These are phyloP conservation scores for Draba incana DNA, from an alignment of 345 rosid genomes.

Conservation along the genomic window DNA sequence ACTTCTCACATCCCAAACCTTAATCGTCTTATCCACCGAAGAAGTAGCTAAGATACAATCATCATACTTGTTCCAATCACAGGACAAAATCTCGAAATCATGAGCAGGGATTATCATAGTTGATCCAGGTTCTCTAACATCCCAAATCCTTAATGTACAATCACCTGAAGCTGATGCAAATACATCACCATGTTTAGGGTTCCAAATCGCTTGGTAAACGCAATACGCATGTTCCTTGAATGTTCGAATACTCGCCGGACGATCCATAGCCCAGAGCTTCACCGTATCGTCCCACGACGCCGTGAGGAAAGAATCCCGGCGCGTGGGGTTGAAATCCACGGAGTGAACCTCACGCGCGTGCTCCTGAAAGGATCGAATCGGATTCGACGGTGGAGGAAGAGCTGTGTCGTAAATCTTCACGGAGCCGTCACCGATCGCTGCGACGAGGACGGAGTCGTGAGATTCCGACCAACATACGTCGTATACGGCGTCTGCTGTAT, in stretches of 20 bases:
- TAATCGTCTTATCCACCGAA: slow-evolving; percentile 76
- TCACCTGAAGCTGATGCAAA: slow-evolving; percentile 94
- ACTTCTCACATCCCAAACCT: slow-evolving; percentile 87
- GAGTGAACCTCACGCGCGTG: slow-evolving; percentile 93
- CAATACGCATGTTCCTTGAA: slow-evolving; percentile 92
- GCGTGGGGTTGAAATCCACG: slow-evolving; percentile 83
- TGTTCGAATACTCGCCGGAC: slow-evolving; percentile 78
- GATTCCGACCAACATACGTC: slow-evolving; percentile 94
- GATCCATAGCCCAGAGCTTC: slow-evolving; percentile 93
- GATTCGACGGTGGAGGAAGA: slow-evolving; percentile 73
- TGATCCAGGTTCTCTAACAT: slow-evolving; percentile 85
- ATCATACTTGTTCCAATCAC: slow-evolving; percentile 96
- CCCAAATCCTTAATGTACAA: slow-evolving; percentile 84
- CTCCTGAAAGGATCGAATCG: slow-evolving; percentile 79
- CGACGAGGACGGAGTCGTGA: slow-evolving; percentile 83
- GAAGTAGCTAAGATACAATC: slow-evolving; percentile 79
- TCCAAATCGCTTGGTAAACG: slow-evolving; percentile 83
- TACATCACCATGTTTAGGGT: slow-evolving; percentile 87
- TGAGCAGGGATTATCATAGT: slow-evolving; percentile 94
- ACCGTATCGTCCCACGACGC: slow-evolving; percentile 91
- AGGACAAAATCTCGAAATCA: slow-evolving; percentile 72
- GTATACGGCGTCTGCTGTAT: slow-evolving; percentile 90
- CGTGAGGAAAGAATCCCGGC: slow-evolving; percentile 88
- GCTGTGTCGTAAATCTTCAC: slow-evolving; percentile 82
- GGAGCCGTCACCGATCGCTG: slow-evolving; percentile 86